These are phyloP conservation scores for Oryza rufipogon DNA, from an alignment of 176 grass and related monocot genomes.

Conservation along the genomic window DNA sequence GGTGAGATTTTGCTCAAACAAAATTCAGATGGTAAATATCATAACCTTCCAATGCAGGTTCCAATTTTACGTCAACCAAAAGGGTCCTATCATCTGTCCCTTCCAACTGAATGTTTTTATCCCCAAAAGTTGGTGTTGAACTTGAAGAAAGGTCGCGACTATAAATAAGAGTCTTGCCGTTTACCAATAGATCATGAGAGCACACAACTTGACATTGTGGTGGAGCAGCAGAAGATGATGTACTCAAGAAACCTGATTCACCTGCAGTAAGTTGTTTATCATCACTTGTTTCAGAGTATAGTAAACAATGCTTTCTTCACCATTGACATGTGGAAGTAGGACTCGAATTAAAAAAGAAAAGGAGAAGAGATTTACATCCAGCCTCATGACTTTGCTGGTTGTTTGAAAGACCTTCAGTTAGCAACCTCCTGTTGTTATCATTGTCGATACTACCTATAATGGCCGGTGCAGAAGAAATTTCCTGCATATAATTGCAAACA, in stretches of 20 bases:
- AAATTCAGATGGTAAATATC: slow-evolving; percentile 30
- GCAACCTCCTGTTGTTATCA: background rate
- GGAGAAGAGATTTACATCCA: background rate
- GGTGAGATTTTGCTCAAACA: slow-evolving; percentile 24
- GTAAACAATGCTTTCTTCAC: slow-evolving; percentile 14
- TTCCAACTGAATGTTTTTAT: slow-evolving; percentile 26
- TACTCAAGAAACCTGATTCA: background rate
- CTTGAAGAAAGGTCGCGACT: slow-evolving; percentile 5
- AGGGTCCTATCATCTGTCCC: background rate
- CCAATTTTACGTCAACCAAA: slow-evolving; percentile 51
- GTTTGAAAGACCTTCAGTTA: slow-evolving; percentile 28
- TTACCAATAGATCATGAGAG: background rate
- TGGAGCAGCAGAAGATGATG: background rate
- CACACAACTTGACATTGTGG: background rate
- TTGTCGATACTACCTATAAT: slow-evolving; percentile 42
- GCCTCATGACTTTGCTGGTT: slow-evolving; percentile 23
- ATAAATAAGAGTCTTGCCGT: background rate
- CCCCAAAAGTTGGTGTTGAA: slow-evolving; percentile 7
- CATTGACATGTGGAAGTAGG: background rate
- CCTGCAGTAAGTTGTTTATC: slow-evolving; percentile 5
- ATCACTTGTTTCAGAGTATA: slow-evolving; percentile 20
- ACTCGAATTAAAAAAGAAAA: background rate
- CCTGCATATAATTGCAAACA: slow-evolving; percentile 28
- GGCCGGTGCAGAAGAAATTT: slow-evolving; percentile 52
- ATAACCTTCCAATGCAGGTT: slow-evolving; percentile 40